These are phyloP conservation scores for Vigna unguiculata DNA, from an alignment of 306 rosid genomes.

Conservation along the genomic window DNA sequence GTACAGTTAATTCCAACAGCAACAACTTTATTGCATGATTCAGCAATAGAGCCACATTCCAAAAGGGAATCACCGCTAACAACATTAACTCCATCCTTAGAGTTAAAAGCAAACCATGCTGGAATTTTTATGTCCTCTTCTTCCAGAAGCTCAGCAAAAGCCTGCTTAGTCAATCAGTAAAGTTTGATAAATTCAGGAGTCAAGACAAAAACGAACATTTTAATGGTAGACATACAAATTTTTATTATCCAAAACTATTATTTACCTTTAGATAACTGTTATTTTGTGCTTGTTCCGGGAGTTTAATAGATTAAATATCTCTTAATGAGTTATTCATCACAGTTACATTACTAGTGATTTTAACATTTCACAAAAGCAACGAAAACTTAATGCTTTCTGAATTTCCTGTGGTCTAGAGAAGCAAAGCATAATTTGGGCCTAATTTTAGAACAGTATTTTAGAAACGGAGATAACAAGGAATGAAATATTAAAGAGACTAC, in stretches of 20 bases:
- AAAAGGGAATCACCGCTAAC: constrained; percentile 64
- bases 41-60: constrained; percentile 60
- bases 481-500: not conserved
- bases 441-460: constrained; percentile 25
- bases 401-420: not conserved
- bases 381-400: not conserved
- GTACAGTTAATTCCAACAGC: constrained; percentile 71
- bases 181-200: constrained; percentile 15
- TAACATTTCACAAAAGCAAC: constrained; percentile 13
- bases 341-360: not conserved
- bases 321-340: constrained; percentile 16
- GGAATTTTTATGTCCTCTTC: constrained; percentile 61
- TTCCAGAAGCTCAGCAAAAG: constrained; percentile 58
- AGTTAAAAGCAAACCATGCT: constrained; percentile 67
- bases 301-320: constrained; percentile 18
- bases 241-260: constrained; percentile 27
- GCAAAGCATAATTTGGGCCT: constrained; percentile 15
- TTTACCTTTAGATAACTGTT: constrained; percentile 22
- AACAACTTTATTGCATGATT: constrained; percentile 57
- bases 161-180: constrained; percentile 48
- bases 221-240: not conserved
- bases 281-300: not conserved
- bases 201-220: constrained; percentile 36
- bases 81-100: constrained; percentile 65
- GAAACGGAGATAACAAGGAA: not conserved